Conservation (phyloP, 345 rosid species). For the Lepidium aucheri region DNA sequence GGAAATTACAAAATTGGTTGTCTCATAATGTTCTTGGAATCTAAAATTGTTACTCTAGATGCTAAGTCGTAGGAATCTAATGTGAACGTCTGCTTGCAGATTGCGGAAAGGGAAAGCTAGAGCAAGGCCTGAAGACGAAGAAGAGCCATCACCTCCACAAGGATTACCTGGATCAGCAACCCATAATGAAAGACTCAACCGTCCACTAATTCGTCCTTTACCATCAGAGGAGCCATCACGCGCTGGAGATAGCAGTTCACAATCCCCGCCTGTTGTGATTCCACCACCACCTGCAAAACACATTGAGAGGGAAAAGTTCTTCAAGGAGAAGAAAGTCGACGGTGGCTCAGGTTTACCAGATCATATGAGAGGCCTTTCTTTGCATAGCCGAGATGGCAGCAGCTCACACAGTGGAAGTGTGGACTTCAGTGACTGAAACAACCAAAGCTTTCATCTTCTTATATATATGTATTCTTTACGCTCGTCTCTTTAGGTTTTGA, state of each 20-base stretch:
- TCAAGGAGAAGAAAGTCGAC: slow-evolving; percentile 73
- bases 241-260: slow-evolving; percentile 24
- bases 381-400: slow-evolving; percentile 76
- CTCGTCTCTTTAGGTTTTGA: slow-evolving; percentile 3
- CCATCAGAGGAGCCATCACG: slow-evolving; percentile 30
- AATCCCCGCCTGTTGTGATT: slow-evolving; percentile 45
- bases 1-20: not conserved
- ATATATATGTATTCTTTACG: slow-evolving; percentile 14
- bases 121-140: slow-evolving; percentile 79
- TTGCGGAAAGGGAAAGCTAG: slow-evolving; percentile 83
- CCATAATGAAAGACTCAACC: slow-evolving; percentile 53
- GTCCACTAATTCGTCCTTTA: slow-evolving; percentile 73
- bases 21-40: not conserved
- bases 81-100: slow-evolving; percentile 31
- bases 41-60: not conserved
- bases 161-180: slow-evolving; percentile 48
- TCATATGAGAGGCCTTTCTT: slow-evolving; percentile 68
- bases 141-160: slow-evolving; percentile 26
- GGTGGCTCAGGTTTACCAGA: slow-evolving; percentile 46
- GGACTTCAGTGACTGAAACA: slow-evolving; percentile 58
- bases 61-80: slow-evolving; percentile 1
- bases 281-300: slow-evolving; percentile 98
- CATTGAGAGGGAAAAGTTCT: slow-evolving; percentile 81
- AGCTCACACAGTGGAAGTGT: slow-evolving; percentile 74
- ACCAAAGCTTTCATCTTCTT: not conserved